Evolutionary conservation across 2,329 filamentous ascomycete species (phyloP), one percentile per base, ranked within the genome.

Genomic region (Aspergillus sp.): DNA sequence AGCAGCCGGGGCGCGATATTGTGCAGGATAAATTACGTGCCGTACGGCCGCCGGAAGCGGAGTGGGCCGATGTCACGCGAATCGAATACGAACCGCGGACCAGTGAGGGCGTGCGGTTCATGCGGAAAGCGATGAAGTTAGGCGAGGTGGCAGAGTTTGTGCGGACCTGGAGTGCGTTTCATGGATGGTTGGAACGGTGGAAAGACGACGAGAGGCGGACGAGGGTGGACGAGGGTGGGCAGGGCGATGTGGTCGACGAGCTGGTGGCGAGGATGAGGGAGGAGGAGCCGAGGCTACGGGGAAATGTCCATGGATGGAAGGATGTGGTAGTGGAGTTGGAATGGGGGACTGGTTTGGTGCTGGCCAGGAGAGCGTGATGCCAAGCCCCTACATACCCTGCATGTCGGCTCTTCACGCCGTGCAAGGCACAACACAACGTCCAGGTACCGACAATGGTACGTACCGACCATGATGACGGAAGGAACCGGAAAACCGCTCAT

Each of bases 171-270:
- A 82, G 79, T 59, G 68, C 74, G 36, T 82, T 74, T 61, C 73
- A 73, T 57, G 74, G 70, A 29, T 85, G 82, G 81, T 69, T 71
- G 53, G 36, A 8, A 28, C 35, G 36, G 29, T 45, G 43, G 43
- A 34, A 34, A 19, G 19, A 19, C 19, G 19, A 19, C 1, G 33
- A 38, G 35, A 40, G 35, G 34, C 9, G 6, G 10, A 30, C 27
- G 34, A 33, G 35, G 29, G 27, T 19, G 5, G 43, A 26, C 10
- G 29, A 40, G 35, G 28, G 7, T 5, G 40, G 28, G 87, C 87
- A 94, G 93, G 68, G 81, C 82, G 1, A 91, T 88, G 70, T 69
- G 43, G 76, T 93, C 1, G 85, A 93, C 1, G 86, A 87, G 0
- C 88, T 88, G 86, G 82, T 85, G 1, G 76, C 88, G 57, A 58